Base-by-base conservation (phyloP, 176 grass and related monocot species). In the Puya raimondii region DNA sequence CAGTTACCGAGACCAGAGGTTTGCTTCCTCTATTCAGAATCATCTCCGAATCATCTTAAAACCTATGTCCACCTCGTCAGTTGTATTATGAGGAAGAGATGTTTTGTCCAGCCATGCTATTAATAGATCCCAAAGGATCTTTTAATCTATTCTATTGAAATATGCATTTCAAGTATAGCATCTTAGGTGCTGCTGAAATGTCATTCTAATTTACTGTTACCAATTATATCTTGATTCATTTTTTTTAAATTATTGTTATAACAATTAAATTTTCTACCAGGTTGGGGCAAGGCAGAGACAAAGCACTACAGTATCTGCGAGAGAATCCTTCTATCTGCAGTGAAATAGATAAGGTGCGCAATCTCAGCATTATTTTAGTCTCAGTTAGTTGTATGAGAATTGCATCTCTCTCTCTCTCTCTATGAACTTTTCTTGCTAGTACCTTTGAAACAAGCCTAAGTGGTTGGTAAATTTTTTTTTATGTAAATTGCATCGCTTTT, bases 261-360 rank as follows among this genome's bases (percentile, higher is more conserved):
- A 22, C 21, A 3, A 15, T 21, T 61, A 20, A 61, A 61, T 26
- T 53, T 68, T 53, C 64, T 13, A 65, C 48, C 85, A 99, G 94
- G 64, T 23, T 99, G 51, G 94, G 90, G 50, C 94, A 99, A 82
- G 90, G 90, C 33, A 99, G 84, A 73, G 94, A 99, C 56, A 99
- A 93, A 63, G 75, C 94, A 71, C 68, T 90, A 16, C 94, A 99
- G 61, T 93, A 88, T 88, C 76, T 99, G 74, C 74, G 82, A 64
- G 90, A 93, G 57, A 99, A 69, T 58, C 89, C 87, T 63, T 50
- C 64, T 50, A 56, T 91, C 51, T 84, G 84, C 42, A 67, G 71
- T 29, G 93, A 99, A 75, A 85, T 99, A 83, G 94, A 93, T 86
- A 93, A 99, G 89, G 94, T 93, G 76, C 76, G 70, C 18, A 23